phyloP scores from a whole-genome alignment of 495 filamentous ascomycete genomes.

The Penicillium paradoxum region DNA sequence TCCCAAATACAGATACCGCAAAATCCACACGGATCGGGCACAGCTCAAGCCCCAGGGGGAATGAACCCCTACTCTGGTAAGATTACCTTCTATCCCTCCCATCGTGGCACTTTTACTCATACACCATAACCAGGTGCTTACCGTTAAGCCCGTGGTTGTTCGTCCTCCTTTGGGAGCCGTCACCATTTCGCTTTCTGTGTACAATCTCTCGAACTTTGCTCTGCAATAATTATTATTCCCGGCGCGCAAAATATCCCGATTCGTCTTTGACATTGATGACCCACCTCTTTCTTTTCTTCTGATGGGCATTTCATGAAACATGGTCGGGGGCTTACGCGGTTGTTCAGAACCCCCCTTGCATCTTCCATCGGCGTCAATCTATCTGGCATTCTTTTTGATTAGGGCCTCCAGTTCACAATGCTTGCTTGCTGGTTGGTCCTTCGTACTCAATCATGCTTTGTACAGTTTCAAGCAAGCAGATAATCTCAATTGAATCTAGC shows the following conservation, averaged over 20 bases:
- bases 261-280: constrained; percentile 19
- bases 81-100: neutral
- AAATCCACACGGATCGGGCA: constrained; percentile 28
- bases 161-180: neutral
- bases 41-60: constrained; percentile 19
- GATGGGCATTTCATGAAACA: constrained; percentile 5
- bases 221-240: constrained; percentile 8
- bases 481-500: constrained; percentile 1
- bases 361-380: constrained; percentile 21
- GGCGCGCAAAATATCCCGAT: constrained; percentile 16
- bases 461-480: constrained; percentile 8
- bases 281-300: neutral
- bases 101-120: neutral
- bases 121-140: constrained; percentile 25
- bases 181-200: constrained; percentile 6
- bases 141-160: constrained; percentile 15
- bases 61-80: constrained; percentile 35
- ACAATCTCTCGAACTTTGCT: constrained; percentile 8
- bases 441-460: neutral
- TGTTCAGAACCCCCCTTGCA: constrained; percentile 16
- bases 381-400: constrained; percentile 12
- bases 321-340: constrained; percentile 5
- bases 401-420: constrained; percentile 1
- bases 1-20: constrained; percentile 43
- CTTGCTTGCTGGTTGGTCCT: constrained; percentile 5